phyloP scores from a whole-genome alignment of 106 monocot species.

The Dendrobium chrysotoxum region DNA sequence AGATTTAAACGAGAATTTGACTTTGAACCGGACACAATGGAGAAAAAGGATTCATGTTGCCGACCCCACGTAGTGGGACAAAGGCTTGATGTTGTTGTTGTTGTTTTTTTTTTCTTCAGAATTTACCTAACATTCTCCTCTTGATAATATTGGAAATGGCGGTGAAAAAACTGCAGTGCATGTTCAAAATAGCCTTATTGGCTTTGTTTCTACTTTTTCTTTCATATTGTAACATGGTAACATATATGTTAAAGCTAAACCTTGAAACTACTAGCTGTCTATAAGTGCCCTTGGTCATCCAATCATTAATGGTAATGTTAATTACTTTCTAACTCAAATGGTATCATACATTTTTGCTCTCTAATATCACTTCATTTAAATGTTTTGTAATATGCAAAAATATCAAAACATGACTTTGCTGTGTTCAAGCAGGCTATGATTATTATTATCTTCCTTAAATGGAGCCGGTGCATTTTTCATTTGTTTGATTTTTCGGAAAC shows the following conservation, averaged over 20 bases:
- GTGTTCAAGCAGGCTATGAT: too few species aligned
- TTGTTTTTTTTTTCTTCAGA: background rate
- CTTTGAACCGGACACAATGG: too few species aligned
- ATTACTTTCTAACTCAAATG: background rate
- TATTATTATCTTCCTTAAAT: background rate
- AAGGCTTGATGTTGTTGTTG: too few species aligned
- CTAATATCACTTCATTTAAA: background rate
- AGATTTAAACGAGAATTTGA: too few species aligned
- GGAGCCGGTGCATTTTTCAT: background rate
- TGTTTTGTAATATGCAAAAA: too few species aligned
- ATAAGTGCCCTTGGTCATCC: background rate
- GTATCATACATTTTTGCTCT: background rate
- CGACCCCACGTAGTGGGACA: too few species aligned
- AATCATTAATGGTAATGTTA: background rate
- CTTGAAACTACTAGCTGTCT: background rate
- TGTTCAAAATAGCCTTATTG: background rate
- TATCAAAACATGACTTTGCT: too few species aligned
- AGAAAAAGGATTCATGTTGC: too few species aligned
- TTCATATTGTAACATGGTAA: background rate
- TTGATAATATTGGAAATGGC: background rate
- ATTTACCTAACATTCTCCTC: background rate
- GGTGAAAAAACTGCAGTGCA: background rate
- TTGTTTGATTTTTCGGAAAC: too few species aligned
- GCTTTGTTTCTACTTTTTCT: background rate
- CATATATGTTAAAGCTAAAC: background rate